Evolutionary conservation across 164 flowering plant genomes (phyloP).

Genomic region (Chloranthus sessilifolius): DNA sequence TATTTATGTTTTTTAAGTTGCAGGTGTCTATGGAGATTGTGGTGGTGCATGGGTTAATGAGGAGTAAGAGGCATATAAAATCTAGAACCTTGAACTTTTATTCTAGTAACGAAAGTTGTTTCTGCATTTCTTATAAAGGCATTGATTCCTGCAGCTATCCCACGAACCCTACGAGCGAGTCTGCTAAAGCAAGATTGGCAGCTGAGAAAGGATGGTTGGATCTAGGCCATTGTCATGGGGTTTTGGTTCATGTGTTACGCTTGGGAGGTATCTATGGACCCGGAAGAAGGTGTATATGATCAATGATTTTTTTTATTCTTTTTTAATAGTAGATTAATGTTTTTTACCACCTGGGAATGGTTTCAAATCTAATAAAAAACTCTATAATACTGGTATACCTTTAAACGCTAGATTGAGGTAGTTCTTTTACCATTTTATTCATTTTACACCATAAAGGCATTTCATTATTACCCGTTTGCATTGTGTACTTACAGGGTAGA

Average conservation of each 20-base stretch:
- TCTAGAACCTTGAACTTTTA: constrained; percentile 8
- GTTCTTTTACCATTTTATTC: no score
- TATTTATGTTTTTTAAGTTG: constrained; percentile 5
- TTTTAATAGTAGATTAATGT: not conserved
- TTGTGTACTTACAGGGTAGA: no score
- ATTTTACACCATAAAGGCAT: no score
- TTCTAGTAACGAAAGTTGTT: constrained; percentile 1
- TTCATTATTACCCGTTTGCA: no score
- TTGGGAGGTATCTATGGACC: constrained; percentile 99
- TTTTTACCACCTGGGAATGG: no score
- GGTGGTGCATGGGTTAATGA: constrained; percentile 89
- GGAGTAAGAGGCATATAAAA: constrained; percentile 49
- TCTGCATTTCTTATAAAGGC: constrained; percentile 8
- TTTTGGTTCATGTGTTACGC: constrained; percentile 54
- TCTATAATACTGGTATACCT: no score
- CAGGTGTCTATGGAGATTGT: constrained; percentile 94
- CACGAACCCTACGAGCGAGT: constrained; percentile 36
- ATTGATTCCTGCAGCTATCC: constrained; percentile 44
- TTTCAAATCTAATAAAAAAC: no score
- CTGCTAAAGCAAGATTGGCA: constrained; percentile 53
- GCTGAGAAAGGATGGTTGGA: constrained; percentile 82
- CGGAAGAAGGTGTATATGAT: constrained; percentile 86
- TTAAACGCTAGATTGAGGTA: no score
- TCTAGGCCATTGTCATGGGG: constrained; percentile 50
- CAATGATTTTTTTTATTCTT: not conserved